Base-by-base conservation (phyloP, 2,329 filamentous ascomycete species). In the Cordyceps farinosa region DNA sequence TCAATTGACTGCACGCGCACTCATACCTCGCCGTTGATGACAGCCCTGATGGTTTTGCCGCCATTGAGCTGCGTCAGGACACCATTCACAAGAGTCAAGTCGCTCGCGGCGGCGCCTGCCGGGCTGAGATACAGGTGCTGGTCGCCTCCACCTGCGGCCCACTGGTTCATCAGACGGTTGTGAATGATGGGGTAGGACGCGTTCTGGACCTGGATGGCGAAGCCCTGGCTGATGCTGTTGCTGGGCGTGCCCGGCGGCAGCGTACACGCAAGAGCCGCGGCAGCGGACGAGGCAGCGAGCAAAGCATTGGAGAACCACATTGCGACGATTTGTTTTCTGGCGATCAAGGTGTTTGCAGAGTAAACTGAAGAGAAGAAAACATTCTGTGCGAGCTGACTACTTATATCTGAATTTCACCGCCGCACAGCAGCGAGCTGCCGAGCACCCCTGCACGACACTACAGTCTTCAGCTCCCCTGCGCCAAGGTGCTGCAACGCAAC, bases 1-100 rank as follows among this genome's bases (percentile, higher is more conserved):
- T 3, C 6, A 32, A 52, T 10, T 45, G 10, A 9, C 42, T 34
- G 7, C 50, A 3, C 29, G 22, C 45, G 66, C 7, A 34, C 11
- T 44, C 52, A 11, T 71, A 79, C 78, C 70, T 80, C 78, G 65
- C 78, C 77, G 47, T 79, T 78, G 58, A 80, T 79, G 34, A 79
- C 78, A 1, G 76, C 77, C 30, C 73, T 73, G 29, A 66, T 75
- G n/a, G 15, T 47, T 40, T 63, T 57, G 45, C 47, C 47, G 38
- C 30, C 38, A 67, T 50, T 70, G 63, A 51, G 65, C 63, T 56
- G 69, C 58, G 70, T 75, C 63, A 79, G 72, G 15, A 78, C 69
- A 7, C 78, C 78, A 50, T 75, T 67, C 40, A 74, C 69, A 32
- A 80, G 74, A 3, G 73, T 73, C 45, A 78, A 70, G 62, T 77